Percentiles rank a stretch among this genome's conserved stretches.
Evolutionary conservation across 164 flowering plant genomes (phyloP).

Genomic region (Aristolochia contorta): DNA sequence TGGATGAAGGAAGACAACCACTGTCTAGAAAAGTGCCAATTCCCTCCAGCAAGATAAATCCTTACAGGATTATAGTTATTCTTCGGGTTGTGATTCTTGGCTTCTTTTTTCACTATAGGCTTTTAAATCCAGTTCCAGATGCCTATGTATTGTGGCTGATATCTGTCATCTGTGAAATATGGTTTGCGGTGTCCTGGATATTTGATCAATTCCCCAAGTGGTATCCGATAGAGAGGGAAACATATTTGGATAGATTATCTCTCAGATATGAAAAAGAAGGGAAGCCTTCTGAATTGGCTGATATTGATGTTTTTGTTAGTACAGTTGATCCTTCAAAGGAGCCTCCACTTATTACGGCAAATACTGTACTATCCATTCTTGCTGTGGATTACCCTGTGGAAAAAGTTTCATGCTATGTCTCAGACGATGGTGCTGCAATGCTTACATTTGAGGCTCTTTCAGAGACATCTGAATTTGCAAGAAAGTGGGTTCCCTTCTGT

Average conservation of each 20-base stretch:
- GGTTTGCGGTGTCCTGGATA: conserved; percentile 96
- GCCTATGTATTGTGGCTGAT: conserved; percentile 77
- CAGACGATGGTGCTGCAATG: conserved; percentile 99
- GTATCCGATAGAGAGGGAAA: conserved; percentile 87
- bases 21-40: conserved; percentile 82
- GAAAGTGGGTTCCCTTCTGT: conserved; percentile 94
- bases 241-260: conserved; percentile 85
- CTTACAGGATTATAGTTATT: conserved; percentile 79
- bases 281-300: conserved; percentile 86
- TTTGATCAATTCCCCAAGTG: conserved; percentile 95
- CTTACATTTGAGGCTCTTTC: conserved; percentile 81
- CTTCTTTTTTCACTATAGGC: conserved; percentile 81
- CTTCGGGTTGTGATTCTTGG: conserved; percentile 70
- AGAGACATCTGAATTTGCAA: conserved; percentile 87
- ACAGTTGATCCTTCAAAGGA: conserved; percentile 94
- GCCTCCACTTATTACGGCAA: conserved; percentile 95
- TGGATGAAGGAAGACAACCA: conserved; percentile 92
- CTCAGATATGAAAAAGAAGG: conserved; percentile 90
- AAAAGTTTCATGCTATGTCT: conserved; percentile 91
- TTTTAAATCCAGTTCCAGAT: conserved; percentile 75
- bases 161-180: conserved; percentile 92
- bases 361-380: conserved; percentile 87
- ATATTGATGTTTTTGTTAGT: conserved; percentile 93
- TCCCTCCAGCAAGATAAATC: conserved; percentile 84
- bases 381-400: conserved; percentile 96